Base-by-base conservation (phyloP, 192 early-diverging fungal genomes). In the Rhizoclosmatium globosum region DNA sequence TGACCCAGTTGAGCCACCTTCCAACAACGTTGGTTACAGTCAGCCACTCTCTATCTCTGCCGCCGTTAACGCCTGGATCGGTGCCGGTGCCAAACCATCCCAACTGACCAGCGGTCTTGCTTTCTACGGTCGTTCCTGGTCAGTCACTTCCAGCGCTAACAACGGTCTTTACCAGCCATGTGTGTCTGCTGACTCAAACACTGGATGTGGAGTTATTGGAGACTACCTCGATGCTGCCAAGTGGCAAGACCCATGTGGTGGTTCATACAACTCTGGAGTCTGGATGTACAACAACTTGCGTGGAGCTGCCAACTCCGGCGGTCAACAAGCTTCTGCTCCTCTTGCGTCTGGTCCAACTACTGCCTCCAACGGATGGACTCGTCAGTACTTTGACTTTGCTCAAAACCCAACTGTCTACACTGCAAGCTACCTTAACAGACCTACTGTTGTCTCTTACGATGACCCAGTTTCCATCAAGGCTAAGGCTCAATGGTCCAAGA, bases 361-460 rank as follows among this genome's bases (percentile, higher is more conserved):
- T 1, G 76, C 84, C 17, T 84, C 82, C 57, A 83, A 81, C 62
- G 89, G 89, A 62, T 93, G 91, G 91, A 75, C 80, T 2, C 79
- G 86, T 1, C 74, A 86, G 61, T 90, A 89, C 90, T 90, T 92
- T 71, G 68, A 85, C 21, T 56, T 65, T 48, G 77, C 87, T 19
- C 70, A 87, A 42, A 87, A 87, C 45, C 90, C 89, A 42, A 89
- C 89, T 84, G 69, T 86, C 68, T 89, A 87, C 64, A 71, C 69
- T 0, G 38, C 69, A 1, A 71, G 53, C 69, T 71, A 56, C 69
- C 11, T 23, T 13, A 90, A 89, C 64, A 81, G 86, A 15, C 73
- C 85, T 47, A 83, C 85, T 9, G 94, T 90, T 68, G 86, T 95
- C 45, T 93, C 93, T 6, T 95, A 94, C 75, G 94, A 95, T 68